Conservation (phyloP, 352 stramenopile species). For the Phytopythium oedochilum region DNA sequence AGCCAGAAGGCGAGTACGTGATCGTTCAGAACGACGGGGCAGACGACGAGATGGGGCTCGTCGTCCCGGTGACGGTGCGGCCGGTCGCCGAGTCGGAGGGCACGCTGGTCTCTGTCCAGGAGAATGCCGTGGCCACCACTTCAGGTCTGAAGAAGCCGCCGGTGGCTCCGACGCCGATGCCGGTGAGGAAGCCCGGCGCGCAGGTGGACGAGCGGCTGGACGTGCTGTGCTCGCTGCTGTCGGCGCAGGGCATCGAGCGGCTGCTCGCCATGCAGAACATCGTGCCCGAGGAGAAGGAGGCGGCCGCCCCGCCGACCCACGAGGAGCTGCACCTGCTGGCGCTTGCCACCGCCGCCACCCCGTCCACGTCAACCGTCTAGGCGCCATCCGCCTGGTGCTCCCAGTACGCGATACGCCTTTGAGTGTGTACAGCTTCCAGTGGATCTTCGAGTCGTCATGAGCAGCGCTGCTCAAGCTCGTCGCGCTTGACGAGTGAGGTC, state of each 20-base stretch:
- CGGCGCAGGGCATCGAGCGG: constrained; percentile 58
- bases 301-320: constrained; percentile 17
- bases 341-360: constrained; percentile 27
- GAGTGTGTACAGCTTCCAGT: no score
- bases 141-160: background rate
- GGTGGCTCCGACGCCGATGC: background rate
- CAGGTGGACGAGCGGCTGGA: constrained; percentile 50
- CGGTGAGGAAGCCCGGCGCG: constrained; percentile 4
- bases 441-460: no score
- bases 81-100: constrained; percentile 11
- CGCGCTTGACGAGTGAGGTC: no score
- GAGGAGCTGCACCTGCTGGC: constrained; percentile 75
- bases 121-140: background rate
- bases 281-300: constrained; percentile 22
- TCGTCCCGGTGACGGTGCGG: constrained; percentile 14
- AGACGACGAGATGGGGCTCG: background rate
- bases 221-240: constrained; percentile 79
- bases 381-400: background rate
- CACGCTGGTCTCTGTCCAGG: background rate
- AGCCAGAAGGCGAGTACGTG: constrained; percentile 1
- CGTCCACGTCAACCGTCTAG: constrained; percentile 5
- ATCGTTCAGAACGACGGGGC: background rate
- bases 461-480: no score
- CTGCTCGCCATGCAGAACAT: constrained; percentile 64
- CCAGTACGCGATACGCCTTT: no score